Evolutionary conservation across 208 protist genomes (phyloP).

Genomic region (Lotmaria passim): DNA sequence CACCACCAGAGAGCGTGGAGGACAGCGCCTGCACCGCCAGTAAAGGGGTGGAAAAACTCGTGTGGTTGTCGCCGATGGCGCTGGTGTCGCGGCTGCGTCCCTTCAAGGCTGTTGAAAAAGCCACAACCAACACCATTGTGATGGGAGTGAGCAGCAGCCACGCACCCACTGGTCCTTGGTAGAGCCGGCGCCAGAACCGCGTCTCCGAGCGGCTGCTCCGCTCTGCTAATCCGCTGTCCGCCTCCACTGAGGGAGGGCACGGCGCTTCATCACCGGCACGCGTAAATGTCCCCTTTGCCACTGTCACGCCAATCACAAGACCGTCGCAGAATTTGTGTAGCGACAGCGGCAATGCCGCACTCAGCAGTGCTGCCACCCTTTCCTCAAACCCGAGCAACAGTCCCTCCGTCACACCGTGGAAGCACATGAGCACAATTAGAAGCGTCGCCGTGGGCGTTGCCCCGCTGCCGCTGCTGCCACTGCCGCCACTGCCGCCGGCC

Average conservation of each 20-base stretch:
- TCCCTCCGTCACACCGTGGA: slow-evolving; percentile 74
- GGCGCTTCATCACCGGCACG: slow-evolving; percentile 1
- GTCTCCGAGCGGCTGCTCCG: neutral
- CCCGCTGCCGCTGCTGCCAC: slow-evolving; percentile 9
- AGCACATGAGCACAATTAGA: slow-evolving; percentile 71
- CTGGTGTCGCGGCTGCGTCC: too few relatives aligned
- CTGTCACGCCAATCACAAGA: slow-evolving; percentile 67
- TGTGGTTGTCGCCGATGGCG: neutral
- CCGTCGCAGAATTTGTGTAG: slow-evolving; percentile 79
- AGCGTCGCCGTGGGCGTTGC: slow-evolving; percentile 30
- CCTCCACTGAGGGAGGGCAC: neutral
- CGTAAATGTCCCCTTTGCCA: slow-evolving; percentile 54
- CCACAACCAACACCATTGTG: slow-evolving; percentile 35
- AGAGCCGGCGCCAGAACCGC: slow-evolving; percentile 31
- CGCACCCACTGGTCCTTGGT: slow-evolving; percentile 27
- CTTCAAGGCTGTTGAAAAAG: slow-evolving; percentile 2
- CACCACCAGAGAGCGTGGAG: neutral
- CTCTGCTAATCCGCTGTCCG: neutral
- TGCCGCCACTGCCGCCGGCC: slow-evolving; percentile 6
- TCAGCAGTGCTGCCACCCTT: slow-evolving; percentile 35
- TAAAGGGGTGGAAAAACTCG: neutral
- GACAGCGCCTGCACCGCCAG: neutral
- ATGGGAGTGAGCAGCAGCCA: slow-evolving; percentile 62
- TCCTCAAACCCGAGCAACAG: slow-evolving; percentile 59
- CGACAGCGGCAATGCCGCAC: slow-evolving; percentile 49